Percentiles rank a stretch among this genome's conserved stretches.
Evolutionary conservation across 1,139 yeast genomes (phyloP).

Genomic region (Protomyces pachydermus): DNA sequence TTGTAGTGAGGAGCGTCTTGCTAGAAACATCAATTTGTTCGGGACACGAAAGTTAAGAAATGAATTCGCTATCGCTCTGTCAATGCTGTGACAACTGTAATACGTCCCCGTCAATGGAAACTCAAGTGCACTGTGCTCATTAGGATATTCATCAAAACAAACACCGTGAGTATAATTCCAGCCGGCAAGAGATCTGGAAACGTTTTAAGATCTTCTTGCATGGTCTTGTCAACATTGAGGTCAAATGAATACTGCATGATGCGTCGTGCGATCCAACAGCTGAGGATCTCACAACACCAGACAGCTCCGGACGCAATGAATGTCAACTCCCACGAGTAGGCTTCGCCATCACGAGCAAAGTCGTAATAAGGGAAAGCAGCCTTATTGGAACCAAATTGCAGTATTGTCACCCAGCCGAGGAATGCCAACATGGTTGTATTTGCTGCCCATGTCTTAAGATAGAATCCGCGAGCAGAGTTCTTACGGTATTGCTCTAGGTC

Average conservation of each 20-base stretch:
- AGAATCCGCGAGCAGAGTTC: constrained; percentile 29
- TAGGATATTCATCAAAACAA: constrained; percentile 22
- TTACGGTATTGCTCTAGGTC: constrained; percentile 16
- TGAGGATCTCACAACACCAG: constrained; percentile 16
- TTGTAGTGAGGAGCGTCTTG: no score
- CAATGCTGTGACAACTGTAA: not conserved
- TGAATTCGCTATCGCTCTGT: not conserved
- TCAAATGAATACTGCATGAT: constrained; percentile 44
- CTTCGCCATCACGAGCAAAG: constrained; percentile 8
- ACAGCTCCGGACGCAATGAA: constrained; percentile 21
- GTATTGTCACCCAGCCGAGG: constrained; percentile 30
- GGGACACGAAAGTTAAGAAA: no score
- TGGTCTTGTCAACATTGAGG: constrained; percentile 10
- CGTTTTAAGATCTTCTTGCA: constrained; percentile 7
- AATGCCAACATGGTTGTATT: constrained; percentile 31
- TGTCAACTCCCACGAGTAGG: constrained; percentile 19
- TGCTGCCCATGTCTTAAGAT: constrained; percentile 29
- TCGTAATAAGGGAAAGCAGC: constrained; percentile 24
- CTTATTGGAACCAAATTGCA: constrained; percentile 30
- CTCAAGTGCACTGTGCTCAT: not conserved
- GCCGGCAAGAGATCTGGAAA: constrained; percentile 23
- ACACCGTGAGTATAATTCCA: constrained; percentile 10
- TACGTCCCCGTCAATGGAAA: not conserved
- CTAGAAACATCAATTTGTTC: not conserved
- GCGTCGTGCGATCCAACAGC: constrained; percentile 1